These are phyloP conservation scores for Nitzschia putrida DNA, from an alignment of 108 stramenopile genomes.

Conservation along the genomic window DNA sequence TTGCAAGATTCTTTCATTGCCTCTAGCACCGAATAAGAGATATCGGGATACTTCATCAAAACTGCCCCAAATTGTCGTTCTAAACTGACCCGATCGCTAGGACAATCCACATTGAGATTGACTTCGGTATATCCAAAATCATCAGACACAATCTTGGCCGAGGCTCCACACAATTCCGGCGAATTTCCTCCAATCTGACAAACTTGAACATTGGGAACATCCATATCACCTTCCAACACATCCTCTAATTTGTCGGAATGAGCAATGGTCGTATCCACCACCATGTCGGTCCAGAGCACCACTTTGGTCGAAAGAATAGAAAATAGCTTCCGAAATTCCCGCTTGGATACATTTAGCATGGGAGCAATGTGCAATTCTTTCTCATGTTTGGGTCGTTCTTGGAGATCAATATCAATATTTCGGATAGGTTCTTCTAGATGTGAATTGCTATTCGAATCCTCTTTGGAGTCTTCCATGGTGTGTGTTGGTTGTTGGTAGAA, in stretches of 20 bases:
- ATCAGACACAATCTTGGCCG: slow-evolving; percentile 36
- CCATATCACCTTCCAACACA: slow-evolving; percentile 25
- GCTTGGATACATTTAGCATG: slow-evolving; percentile 71
- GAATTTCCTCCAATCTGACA: slow-evolving; percentile 69
- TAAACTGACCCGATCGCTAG: slow-evolving; percentile 50
- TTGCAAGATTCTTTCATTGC: slow-evolving; percentile 15
- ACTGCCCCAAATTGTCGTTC: slow-evolving; percentile 62
- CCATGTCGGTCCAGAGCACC: slow-evolving; percentile 76
- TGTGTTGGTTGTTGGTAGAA: no score
- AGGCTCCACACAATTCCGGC: slow-evolving; percentile 43
- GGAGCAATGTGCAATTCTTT: slow-evolving; percentile 82
- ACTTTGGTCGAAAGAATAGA: slow-evolving; percentile 59
- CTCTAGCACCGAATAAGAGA: slow-evolving; percentile 11
- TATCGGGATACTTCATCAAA: slow-evolving; percentile 30
- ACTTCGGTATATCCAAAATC: slow-evolving; percentile 66
- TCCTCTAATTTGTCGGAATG: slow-evolving; percentile 44
- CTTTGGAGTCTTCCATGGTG: no score
- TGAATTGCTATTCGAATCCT: no score
- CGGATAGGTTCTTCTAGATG: no score
- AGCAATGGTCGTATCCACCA: slow-evolving; percentile 67
- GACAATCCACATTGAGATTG: slow-evolving; percentile 82
- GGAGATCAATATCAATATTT: neutral
- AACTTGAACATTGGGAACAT: slow-evolving; percentile 27
- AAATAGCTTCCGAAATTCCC: slow-evolving; percentile 72
- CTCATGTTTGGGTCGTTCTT: slow-evolving; percentile 12